Evolutionary conservation across 306 rosid genomes (phyloP).

Genomic region (Acacia confusa): DNA sequence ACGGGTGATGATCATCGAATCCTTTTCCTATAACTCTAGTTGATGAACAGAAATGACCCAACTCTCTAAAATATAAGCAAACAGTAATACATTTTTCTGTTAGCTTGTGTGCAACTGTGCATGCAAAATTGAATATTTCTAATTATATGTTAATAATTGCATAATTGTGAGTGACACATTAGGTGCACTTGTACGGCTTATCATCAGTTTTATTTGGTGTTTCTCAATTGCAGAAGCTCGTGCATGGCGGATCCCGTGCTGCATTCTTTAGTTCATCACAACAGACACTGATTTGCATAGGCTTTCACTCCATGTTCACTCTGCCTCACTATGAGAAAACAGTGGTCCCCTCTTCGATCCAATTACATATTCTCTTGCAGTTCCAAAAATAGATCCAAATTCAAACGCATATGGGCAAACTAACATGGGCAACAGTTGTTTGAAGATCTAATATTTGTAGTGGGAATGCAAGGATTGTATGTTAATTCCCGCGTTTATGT

Average conservation of each 20-base stretch:
- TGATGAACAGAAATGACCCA: neutral
- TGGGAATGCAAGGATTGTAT: neutral
- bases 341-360: neutral
- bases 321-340: neutral
- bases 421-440: neutral
- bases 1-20: constrained; percentile 43
- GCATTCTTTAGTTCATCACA: constrained; percentile 45
- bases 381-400: neutral
- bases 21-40: neutral
- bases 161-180: neutral
- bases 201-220: neutral
- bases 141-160: neutral
- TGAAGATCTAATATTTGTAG: neutral
- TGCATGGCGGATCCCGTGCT: constrained; percentile 47
- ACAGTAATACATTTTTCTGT: neutral
- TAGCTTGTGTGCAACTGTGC: no score
- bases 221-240: constrained; percentile 34
- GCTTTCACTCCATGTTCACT: neutral
- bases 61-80: neutral
- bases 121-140: neutral
- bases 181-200: neutral
- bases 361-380: neutral
- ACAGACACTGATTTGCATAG: neutral
- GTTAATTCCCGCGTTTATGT: neutral
- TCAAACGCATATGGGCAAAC: neutral